Base-by-base conservation (phyloP, 108 stramenopile genomes). In the Nitzschia sp. region DNA sequence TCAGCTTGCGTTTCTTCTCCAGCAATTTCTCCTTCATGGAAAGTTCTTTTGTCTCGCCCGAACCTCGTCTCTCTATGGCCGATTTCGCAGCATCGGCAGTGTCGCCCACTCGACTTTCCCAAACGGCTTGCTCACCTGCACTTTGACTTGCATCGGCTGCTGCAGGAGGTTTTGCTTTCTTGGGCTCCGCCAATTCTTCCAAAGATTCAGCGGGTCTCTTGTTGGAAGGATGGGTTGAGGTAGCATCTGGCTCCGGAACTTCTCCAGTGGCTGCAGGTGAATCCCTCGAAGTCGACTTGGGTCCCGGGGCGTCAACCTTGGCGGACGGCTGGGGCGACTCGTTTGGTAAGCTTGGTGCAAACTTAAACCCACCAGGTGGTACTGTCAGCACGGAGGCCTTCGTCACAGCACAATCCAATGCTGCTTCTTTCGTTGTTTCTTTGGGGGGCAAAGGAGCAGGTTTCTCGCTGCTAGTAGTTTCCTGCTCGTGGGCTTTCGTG, bases 281-380 rank as follows among this genome's bases (percentile, higher is more conserved):
- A 16, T 5, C 36, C 21, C 3, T 5, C 3, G 55, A 29, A 29
- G 28, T 27, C 2, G 23, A 4, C 28, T 32, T 32, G 28, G 19
- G 41, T 23, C 41, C 21, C 0, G 60, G 13, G n/a, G 15, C 22
- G n/a, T n/a, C n/a, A n/a, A n/a, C n/a, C n/a, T n/a, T n/a, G n/a
- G n/a, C n/a, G n/a, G n/a, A n/a, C n/a, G n/a, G n/a, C n/a, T n/a
- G n/a, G n/a, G n/a, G n/a, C 2, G 41, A 1, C 2, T 31, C 22
- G 9, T 61, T 41, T 3, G 23, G 41, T 25, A 47, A 19, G 56
- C 81, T 79, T 23, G 86, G 86, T n/a, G 77, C 86, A 68, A 81
- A 87, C 27, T 70, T 81, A 46, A 87, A 87, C 19, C 86, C 86
- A 55, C 80, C 82, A 52, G 53, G 19, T 4, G 86, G 86, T 17